Conservation (phyloP, 2,329 filamentous ascomycete genomes). For the Claviceps pusilla region DNA sequence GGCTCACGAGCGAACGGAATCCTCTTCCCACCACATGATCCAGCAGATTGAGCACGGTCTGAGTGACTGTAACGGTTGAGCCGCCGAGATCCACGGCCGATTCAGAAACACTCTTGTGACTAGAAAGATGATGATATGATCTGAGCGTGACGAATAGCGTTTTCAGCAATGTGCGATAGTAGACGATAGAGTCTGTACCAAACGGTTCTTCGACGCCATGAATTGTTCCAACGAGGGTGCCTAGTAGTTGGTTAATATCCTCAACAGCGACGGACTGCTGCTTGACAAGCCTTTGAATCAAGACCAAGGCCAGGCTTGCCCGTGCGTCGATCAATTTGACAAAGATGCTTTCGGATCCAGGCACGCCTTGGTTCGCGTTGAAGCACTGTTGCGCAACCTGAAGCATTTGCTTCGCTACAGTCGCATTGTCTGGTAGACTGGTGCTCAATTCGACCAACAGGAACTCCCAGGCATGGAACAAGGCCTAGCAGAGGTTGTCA, state of each 20-base stretch:
- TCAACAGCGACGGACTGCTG: constrained; percentile 33
- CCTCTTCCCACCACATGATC: constrained; percentile 66
- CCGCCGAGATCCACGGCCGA: constrained; percentile 20
- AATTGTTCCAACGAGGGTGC: constrained; percentile 36
- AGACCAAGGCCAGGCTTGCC: constrained; percentile 64
- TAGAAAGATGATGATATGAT: constrained; percentile 40
- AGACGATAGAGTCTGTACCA: constrained; percentile 37
- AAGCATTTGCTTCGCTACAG: constrained; percentile 54
- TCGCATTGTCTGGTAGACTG: constrained; percentile 35
- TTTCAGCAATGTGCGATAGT: constrained; percentile 73
- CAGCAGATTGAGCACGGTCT: constrained; percentile 63
- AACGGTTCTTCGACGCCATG: constrained; percentile 40
- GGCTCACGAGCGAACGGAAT: constrained; percentile 64
- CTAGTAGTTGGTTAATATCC: constrained; percentile 37
- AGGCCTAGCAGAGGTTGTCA: constrained; percentile 33
- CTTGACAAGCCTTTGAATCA: constrained; percentile 67
- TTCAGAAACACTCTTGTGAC: constrained; percentile 16
- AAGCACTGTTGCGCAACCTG: constrained; percentile 66
- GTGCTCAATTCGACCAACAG: constrained; percentile 71
- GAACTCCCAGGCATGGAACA: constrained; percentile 82
- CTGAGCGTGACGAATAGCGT: constrained; percentile 72
- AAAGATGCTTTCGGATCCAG: constrained; percentile 69
- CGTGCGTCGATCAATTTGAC: constrained; percentile 59
- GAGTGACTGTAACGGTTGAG: constrained; percentile 31
- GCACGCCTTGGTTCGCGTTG: constrained; percentile 55